Conservation (phyloP, 352 stramenopile species). For the Pythium aquatile region DNA sequence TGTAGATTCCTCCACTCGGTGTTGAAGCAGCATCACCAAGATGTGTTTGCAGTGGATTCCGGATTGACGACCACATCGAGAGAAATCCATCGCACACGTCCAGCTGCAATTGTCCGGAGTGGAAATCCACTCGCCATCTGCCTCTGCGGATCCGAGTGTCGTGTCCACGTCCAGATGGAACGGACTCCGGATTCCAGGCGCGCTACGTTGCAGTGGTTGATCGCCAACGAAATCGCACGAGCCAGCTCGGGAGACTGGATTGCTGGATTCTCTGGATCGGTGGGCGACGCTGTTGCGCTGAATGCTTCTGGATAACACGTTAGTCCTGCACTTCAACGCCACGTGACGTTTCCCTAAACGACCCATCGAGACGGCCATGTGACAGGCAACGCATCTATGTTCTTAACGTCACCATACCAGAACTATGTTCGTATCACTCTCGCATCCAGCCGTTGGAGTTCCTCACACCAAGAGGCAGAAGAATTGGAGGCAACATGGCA, state of each 20-base stretch:
- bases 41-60: neutral
- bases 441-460: too few species aligned
- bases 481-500: neutral
- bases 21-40: constrained; percentile 7
- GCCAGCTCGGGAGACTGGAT: neutral
- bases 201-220: neutral
- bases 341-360: neutral
- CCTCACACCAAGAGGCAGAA: neutral
- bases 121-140: constrained; percentile 6
- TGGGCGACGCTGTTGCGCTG: neutral
- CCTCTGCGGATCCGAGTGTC: neutral
- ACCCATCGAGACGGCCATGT: constrained; percentile 1
- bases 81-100: neutral
- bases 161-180: constrained; percentile 5
- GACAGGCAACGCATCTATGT: neutral
- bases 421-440: neutral
- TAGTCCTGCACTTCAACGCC: neutral
- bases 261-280: neutral
- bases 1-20: constrained; percentile 3
- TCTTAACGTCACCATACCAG: neutral
- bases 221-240: neutral
- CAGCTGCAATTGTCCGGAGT: constrained; percentile 1
- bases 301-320: constrained; percentile 3
- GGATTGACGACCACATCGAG: constrained; percentile 5
- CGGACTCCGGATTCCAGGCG: neutral